Evolutionary conservation across 305 asterid species (phyloP).

Genomic region (Ilex paraguariensis): DNA sequence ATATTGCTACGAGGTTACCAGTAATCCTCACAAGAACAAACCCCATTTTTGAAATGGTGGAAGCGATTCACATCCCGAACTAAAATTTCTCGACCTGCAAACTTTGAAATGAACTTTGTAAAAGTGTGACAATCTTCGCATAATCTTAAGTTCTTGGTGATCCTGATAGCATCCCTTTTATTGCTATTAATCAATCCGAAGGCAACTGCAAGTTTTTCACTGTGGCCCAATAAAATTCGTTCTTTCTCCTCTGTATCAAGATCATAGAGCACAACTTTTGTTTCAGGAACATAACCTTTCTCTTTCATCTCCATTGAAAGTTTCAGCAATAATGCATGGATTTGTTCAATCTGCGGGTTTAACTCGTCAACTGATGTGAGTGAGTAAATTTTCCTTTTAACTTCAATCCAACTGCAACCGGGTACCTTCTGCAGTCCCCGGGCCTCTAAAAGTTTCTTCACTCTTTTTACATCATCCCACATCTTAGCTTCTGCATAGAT

Average conservation of each 20-base stretch:
- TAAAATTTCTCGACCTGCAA: slow-evolving; percentile 50
- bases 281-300: slow-evolving; percentile 68
- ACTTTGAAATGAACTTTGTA: slow-evolving; percentile 66
- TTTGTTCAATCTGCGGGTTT: slow-evolving; percentile 71
- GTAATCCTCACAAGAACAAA: slow-evolving; percentile 80
- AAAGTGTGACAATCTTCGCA: slow-evolving; percentile 91
- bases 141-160: slow-evolving; percentile 78
- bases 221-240: slow-evolving; percentile 71
- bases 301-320: slow-evolving; percentile 75
- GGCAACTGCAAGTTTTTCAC: slow-evolving; percentile 87
- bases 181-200: slow-evolving; percentile 73
- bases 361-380: slow-evolving; percentile 66
- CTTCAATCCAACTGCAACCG: slow-evolving; percentile 93
- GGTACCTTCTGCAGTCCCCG: slow-evolving; percentile 74
- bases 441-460: slow-evolving; percentile 60
- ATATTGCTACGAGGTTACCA: slow-evolving; percentile 38
- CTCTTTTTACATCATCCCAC: slow-evolving; percentile 85
- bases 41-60: slow-evolving; percentile 77
- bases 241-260: slow-evolving; percentile 70
- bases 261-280: slow-evolving; percentile 66
- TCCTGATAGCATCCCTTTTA: slow-evolving; percentile 72
- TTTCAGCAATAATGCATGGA: slow-evolving; percentile 56
- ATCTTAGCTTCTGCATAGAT: slow-evolving; percentile 74
- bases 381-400: slow-evolving; percentile 42
- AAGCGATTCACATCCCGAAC: slow-evolving; percentile 76